Evolutionary conservation across 306 rosid species (phyloP).

Genomic region (Cicer chorassanicum): DNA sequence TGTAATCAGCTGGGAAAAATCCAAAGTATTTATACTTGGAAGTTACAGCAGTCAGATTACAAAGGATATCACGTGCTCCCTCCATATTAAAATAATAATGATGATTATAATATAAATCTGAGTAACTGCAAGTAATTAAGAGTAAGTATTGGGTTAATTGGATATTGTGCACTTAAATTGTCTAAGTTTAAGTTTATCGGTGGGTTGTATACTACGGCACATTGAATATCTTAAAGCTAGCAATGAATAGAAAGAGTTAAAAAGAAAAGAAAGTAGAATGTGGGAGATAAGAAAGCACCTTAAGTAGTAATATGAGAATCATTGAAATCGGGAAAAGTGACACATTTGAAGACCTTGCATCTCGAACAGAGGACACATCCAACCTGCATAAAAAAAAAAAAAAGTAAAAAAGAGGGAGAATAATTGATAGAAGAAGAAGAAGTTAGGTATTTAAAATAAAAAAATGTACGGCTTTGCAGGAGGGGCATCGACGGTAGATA

Average conservation of each 20-base stretch:
- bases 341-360: constrained; percentile 89
- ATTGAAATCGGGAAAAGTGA: constrained; percentile 74
- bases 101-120: constrained; percentile 33
- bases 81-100: constrained; percentile 1
- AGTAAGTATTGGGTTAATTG: too few species aligned
- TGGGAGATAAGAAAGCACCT: background rate
- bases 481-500: constrained; percentile 81
- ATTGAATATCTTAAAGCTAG: background rate
- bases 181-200: too few species aligned
- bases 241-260: background rate
- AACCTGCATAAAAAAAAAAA: constrained; percentile 56
- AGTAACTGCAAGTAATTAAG: constrained; percentile 15
- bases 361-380: constrained; percentile 77
- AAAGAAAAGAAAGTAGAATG: background rate
- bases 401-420: too few species aligned
- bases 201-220: background rate
- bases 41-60: constrained; percentile 35
- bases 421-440: background rate
- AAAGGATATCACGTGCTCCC: constrained; percentile 37
- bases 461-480: constrained; percentile 75
- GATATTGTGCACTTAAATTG: too few species aligned
- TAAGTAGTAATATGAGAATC: constrained; percentile 52
- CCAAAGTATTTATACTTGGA: constrained; percentile 35
- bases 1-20: constrained; percentile 37
- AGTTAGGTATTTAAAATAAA: too few species aligned